Evolutionary conservation across 768 basidiomycete species (phyloP), one percentile per base, ranked within the genome.

Genomic region (Collybia sp.): DNA sequence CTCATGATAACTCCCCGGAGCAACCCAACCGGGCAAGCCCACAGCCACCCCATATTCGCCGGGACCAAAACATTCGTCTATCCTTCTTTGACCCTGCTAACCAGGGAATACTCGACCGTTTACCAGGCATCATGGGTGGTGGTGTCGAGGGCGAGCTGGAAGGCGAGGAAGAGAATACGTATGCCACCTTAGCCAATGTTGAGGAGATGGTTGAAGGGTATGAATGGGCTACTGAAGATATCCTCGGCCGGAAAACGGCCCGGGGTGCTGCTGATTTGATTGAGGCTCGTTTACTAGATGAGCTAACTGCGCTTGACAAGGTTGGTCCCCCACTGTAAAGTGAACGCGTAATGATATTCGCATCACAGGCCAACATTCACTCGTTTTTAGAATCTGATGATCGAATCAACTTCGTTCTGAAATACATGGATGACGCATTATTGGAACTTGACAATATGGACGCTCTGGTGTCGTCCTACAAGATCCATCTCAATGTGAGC

Each of bases 151-250:
- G 76, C 18, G 82, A 80, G 20, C 69, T 67, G 8, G 77, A 77
- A 12, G 79, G 73, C 11, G 84, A 83, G 46, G 85, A 86, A 44
- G 88, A 90, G 54, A 82, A 77, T 46, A 76, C 80, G 10, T 85
- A 90, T 52, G 88, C 85, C 8, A 91, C 90, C 3, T 75, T 99
- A 67, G 71, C 85, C 5, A 96, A 83, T 63, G 93, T 99, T 2
- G 96, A 99, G 60, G 96, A 99, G 62, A 94, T 99, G 92, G 74
- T 99, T 18, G 96, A 99, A 57, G 94, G 96, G 0, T 96, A 96
- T 57, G 96, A 98, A 63, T 98, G 93, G 93, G 85, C 90, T 3
- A 85, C 83, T 50, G 88, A 86, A 45, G 83, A 85, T 59, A 71
- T 85, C n/a, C 70, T 86, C 37, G 79, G 76, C 12, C 70, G 81